Conservation (phyloP, 805 yeast species). For the Lipomyces starkeyi region DNA sequence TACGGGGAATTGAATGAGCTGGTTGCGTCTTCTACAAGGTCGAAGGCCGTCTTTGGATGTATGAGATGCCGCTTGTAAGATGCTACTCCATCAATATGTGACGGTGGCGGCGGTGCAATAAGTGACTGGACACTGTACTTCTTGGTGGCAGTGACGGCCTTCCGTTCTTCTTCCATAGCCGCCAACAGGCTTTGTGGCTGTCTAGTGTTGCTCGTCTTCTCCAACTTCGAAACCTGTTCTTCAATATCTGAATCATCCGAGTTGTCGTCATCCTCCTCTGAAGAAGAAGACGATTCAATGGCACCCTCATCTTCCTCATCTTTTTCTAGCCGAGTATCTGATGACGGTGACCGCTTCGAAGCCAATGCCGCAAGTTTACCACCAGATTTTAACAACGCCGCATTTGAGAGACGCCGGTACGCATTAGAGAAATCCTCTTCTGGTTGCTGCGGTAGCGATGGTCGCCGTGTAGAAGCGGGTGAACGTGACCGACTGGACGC, state of each 20-base stretch:
- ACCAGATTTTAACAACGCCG: constrained; percentile 39
- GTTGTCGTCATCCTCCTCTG: constrained; percentile 37
- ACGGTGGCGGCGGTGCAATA: constrained; percentile 39
- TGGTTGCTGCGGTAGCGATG: constrained; percentile 13
- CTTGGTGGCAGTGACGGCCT: constrained; percentile 36
- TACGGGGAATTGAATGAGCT: constrained; percentile 55
- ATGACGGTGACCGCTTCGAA: constrained; percentile 27
- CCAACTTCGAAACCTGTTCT: constrained; percentile 12
- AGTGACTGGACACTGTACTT: constrained; percentile 40
- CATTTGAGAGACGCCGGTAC: constrained; percentile 37
- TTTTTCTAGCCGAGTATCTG: constrained; percentile 35
- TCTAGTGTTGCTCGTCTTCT: constrained; percentile 16
- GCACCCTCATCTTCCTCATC: constrained; percentile 38
- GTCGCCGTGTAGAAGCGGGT: constrained; percentile 16
- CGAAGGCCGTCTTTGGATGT: constrained; percentile 58
- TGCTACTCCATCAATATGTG: constrained; percentile 55
- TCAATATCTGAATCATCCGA: constrained; percentile 39
- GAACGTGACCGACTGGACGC: constrained; percentile 19
- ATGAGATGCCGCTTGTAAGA: constrained; percentile 64
- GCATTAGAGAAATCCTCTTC: constrained; percentile 37
- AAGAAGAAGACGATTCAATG: constrained; percentile 38
- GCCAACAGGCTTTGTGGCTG: constrained; percentile 39
- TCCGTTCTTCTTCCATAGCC: constrained; percentile 44
- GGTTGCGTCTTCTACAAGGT: constrained; percentile 40
- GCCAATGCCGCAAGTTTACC: constrained; percentile 36